phyloP scores from a whole-genome alignment of 164 flowering plant genomes.

The Nelumbo lutea region DNA sequence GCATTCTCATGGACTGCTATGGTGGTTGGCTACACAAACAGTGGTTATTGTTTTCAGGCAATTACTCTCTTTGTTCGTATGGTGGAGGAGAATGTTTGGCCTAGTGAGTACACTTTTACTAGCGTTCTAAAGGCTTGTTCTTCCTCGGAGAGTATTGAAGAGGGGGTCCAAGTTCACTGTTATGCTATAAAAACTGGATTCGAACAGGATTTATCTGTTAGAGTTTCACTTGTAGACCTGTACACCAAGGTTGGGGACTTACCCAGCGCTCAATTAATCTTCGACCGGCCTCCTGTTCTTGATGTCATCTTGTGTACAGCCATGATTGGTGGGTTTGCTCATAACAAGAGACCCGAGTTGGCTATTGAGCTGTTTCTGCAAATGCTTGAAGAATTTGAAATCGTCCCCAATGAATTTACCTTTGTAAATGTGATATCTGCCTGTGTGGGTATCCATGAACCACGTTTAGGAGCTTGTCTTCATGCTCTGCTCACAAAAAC shows the following conservation, averaged over 20 bases:
- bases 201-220: conserved; percentile 4
- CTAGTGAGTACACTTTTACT: conserved; percentile 14
- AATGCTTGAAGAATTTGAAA: conserved; percentile 4
- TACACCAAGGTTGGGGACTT: conserved; percentile 13
- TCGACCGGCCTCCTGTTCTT: conserved; percentile 1
- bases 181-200: conserved; percentile 13
- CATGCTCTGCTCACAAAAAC: conserved; percentile 10
- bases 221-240: conserved; percentile 12
- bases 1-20: conserved; percentile 17
- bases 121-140: conserved; percentile 21
- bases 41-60: conserved; percentile 7
- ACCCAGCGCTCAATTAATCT: conserved; percentile 5
- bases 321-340: conserved; percentile 17
- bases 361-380: conserved; percentile 7
- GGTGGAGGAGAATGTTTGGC: conserved; percentile 12
- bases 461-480: not conserved
- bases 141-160: conserved; percentile 9
- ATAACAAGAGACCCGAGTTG: conserved; percentile 5
- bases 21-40: conserved; percentile 11
- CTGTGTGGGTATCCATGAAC: conserved; percentile 5
- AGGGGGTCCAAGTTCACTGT: conserved; percentile 15
- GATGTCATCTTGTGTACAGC: conserved; percentile 16
- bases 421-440: conserved; percentile 12
- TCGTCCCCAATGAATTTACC: conserved; percentile 17
- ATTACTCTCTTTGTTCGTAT: conserved; percentile 9